These are phyloP conservation scores for Lachnellula suecica DNA, from an alignment of 2,329 filamentous ascomycete species.

Conservation along the genomic window DNA sequence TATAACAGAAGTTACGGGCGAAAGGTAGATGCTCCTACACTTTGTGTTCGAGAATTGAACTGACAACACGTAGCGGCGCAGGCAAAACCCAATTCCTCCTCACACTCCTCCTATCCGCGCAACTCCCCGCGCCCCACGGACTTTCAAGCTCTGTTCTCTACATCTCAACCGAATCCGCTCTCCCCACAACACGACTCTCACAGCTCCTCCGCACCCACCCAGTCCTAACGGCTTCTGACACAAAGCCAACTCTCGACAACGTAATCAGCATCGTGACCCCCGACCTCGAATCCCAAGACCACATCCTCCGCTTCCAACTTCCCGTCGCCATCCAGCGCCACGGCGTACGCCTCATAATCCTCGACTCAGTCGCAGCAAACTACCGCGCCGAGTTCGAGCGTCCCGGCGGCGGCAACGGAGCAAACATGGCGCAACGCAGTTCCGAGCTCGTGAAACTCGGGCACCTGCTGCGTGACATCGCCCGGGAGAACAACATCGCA, in stretches of 20 bases:
- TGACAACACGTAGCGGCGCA: conserved; percentile 58
- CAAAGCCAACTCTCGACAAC: conserved; percentile 65
- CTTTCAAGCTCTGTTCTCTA: conserved; percentile 78
- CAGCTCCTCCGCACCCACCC: conserved; percentile 75
- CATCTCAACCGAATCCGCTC: conserved; percentile 86
- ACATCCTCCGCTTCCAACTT: conserved; percentile 90
- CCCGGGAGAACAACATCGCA: conserved; percentile 71
- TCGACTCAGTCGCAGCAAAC: conserved; percentile 94
- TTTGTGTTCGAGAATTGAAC: conserved; percentile 8
- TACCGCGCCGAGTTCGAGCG: conserved; percentile 88
- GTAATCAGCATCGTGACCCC: conserved; percentile 81
- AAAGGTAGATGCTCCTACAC: conserved; percentile 57
- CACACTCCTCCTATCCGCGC: conserved; percentile 77
- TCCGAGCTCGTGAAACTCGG: conserved; percentile 77
- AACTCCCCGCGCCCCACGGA: conserved; percentile 73
- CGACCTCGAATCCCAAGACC: conserved; percentile 91
- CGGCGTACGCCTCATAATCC: conserved; percentile 75
- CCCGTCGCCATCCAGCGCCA: conserved; percentile 78
- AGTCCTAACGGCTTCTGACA: conserved; percentile 45
- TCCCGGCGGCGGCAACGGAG: conserved; percentile 38
- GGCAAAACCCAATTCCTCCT: conserved; percentile 96
- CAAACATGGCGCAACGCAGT: conserved; percentile 73
- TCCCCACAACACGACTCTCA: conserved; percentile 77
- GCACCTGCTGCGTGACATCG: conserved; percentile 72
- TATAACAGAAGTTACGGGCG: conserved; percentile 86